Evolutionary conservation across 148 eudicot genomes (phyloP).

Genomic region (Pouteria glomerata): DNA sequence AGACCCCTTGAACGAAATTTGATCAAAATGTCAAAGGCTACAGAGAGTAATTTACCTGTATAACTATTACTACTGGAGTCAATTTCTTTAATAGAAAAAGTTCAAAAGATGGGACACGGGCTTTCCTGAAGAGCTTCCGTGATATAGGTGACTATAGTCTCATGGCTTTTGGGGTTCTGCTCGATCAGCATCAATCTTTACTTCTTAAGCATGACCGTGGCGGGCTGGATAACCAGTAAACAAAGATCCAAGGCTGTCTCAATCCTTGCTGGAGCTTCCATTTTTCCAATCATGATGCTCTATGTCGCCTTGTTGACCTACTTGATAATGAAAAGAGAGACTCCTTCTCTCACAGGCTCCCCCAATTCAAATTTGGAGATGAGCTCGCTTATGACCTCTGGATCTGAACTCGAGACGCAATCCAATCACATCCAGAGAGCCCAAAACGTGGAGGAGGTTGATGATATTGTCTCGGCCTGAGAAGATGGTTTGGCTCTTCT

Average conservation of each 20-base stretch:
- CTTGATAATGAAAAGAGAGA: conserved; percentile 4
- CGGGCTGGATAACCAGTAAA: background rate
- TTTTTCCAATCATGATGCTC: conserved; percentile 6
- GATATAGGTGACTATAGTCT: conserved; percentile 12
- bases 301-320: conserved; percentile 7
- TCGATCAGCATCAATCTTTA: conserved; percentile 15
- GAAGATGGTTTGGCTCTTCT: background rate
- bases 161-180: conserved; percentile 15
- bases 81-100: too few relatives aligned
- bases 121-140: too few relatives aligned
- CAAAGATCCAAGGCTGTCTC: conserved; percentile 1
- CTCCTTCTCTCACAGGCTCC: background rate
- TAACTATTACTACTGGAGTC: too few relatives aligned
- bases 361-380: background rate
- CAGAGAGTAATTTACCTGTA: too few relatives aligned
- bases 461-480: background rate
- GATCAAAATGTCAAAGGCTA: too few relatives aligned
- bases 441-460: background rate
- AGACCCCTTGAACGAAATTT: too few relatives aligned
- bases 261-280: background rate
- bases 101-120: too few relatives aligned
- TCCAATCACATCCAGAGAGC: background rate
- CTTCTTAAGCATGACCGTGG: conserved; percentile 7
- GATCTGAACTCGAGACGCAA: background rate
- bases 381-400: background rate